Evolutionary conservation across 805 yeast species (phyloP).

Genomic region (Candida lessepsii): DNA sequence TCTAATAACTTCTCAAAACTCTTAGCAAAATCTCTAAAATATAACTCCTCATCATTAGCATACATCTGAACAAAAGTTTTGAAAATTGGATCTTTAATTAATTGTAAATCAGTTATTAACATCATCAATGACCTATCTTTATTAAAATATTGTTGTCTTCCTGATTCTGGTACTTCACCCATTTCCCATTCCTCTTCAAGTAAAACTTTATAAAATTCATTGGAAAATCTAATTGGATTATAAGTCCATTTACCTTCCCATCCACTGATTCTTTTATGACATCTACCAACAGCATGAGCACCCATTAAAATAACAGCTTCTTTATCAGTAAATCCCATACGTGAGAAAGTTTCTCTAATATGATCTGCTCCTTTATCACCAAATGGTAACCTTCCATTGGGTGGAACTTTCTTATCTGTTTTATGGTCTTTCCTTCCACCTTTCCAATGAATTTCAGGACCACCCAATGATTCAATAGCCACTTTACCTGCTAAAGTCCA

Average conservation of each 20-base stretch:
- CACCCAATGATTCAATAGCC: slow-evolving; percentile 62
- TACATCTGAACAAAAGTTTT: slow-evolving; percentile 60
- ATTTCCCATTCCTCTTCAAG: slow-evolving; percentile 50
- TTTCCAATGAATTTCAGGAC: slow-evolving; percentile 61
- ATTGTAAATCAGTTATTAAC: slow-evolving; percentile 79
- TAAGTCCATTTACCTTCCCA: slow-evolving; percentile 92
- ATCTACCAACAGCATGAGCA: slow-evolving; percentile 75
- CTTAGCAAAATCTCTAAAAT: slow-evolving; percentile 60
- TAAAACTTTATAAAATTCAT: slow-evolving; percentile 56
- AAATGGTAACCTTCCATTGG: slow-evolving; percentile 51
- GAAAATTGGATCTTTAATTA: slow-evolving; percentile 61
- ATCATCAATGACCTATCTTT: slow-evolving; percentile 74
- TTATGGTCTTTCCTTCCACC: slow-evolving; percentile 45
- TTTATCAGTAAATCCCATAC: slow-evolving; percentile 63
- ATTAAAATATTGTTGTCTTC: slow-evolving; percentile 52
- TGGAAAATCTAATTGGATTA: slow-evolving; percentile 69
- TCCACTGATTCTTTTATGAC: slow-evolving; percentile 71
- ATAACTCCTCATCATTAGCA: slow-evolving; percentile 62
- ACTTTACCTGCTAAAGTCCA: slow-evolving; percentile 72
- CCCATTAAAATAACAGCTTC: slow-evolving; percentile 73
- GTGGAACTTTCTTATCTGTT: slow-evolving; percentile 35
- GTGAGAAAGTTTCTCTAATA: slow-evolving; percentile 43
- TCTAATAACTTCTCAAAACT: slow-evolving; percentile 74
- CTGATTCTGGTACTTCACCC: slow-evolving; percentile 48
- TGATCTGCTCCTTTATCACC: slow-evolving; percentile 46